A percentile compares a stretch with the other conserved stretches of the same genome.
These are phyloP conservation scores for Taxillus chinensis DNA, from an alignment of 164 flowering plant genomes.

Conservation along the genomic window DNA sequence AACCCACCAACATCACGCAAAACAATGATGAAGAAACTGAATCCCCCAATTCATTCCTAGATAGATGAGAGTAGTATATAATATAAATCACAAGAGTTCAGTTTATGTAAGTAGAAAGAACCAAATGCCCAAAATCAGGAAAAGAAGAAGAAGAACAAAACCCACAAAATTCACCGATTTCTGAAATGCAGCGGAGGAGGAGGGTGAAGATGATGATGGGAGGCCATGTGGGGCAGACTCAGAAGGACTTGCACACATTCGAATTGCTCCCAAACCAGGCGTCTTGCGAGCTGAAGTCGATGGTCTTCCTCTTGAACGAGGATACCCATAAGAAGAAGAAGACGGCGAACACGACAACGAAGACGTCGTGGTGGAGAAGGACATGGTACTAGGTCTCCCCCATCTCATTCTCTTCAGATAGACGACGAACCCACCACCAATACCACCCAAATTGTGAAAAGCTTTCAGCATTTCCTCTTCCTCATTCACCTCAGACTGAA, in stretches of 20 bases:
- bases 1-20: background rate
- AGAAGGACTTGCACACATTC: slow-evolving; percentile 23
- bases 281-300: slow-evolving; percentile 6
- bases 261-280: slow-evolving; percentile 18
- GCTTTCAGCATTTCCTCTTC: slow-evolving; percentile 41
- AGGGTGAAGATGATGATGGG: slow-evolving; percentile 23
- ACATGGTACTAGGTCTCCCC: slow-evolving; percentile 5
- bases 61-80: too few species aligned
- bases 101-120: too few species aligned
- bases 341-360: background rate
- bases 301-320: background rate
- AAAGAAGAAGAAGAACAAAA: slow-evolving; percentile 3
- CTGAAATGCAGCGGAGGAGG: slow-evolving; percentile 16
- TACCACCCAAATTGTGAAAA: slow-evolving; percentile 27
- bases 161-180: slow-evolving; percentile 26
- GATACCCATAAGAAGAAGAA: background rate
- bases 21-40: background rate
- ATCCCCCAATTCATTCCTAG: background rate
- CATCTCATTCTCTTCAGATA: too few species aligned
- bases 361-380: slow-evolving; percentile 14
- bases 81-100: too few species aligned
- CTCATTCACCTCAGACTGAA: background rate
- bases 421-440: too few species aligned
- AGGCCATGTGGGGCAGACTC: slow-evolving; percentile 25
- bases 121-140: background rate